Evolutionary conservation across 805 yeast species (phyloP), one percentile per base, ranked within the genome.

Genomic region (Wickerhamiella hasegawae): DNA sequence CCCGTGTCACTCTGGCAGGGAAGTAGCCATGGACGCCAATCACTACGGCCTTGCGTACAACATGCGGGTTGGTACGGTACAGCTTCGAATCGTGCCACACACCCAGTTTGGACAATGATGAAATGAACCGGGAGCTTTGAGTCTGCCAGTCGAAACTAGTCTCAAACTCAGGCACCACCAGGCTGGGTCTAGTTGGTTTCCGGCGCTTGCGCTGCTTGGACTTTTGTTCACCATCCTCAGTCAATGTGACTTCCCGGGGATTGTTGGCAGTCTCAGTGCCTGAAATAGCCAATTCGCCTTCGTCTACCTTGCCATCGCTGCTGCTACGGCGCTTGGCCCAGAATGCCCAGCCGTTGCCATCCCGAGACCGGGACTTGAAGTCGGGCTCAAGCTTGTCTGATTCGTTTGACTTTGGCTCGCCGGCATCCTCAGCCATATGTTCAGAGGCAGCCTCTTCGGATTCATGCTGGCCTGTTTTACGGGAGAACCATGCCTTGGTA

Each of bases 11-110:
- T 42, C 69, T 71, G 1, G 83, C 79, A 0, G 98, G 98, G 60
- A 90, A 87, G 50, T 85, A 87, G 1, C 98, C 98, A 58, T 87
- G 98, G 1, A 87, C 85, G 0, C 98, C 98, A 39, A 87, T 72
- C 24, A 90, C 77, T 21, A 87, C 66, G 0, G 80, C 80, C 42
- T 73, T 71, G 38, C 69, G 68, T 25, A 71, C 39, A 5, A 32
- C 36, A 1, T 39, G 31, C 1, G 55, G 52, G 14, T 40, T 12
- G 2, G 42, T 34, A 6, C 54, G 42, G 28, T 38, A 54, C 43
- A 49, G 9, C 31, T 15, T 2, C 34, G 28, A 12, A 39, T 37
- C 21, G 23, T 31, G 32, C 40, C 38, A 12, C 34, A 21, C 35
- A 24, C 47, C 41, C 4, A 48, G 25, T 32, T 40, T 29, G 11